These are phyloP conservation scores for Begonia loranthoides DNA, from an alignment of 306 rosid genomes.

Conservation along the genomic window DNA sequence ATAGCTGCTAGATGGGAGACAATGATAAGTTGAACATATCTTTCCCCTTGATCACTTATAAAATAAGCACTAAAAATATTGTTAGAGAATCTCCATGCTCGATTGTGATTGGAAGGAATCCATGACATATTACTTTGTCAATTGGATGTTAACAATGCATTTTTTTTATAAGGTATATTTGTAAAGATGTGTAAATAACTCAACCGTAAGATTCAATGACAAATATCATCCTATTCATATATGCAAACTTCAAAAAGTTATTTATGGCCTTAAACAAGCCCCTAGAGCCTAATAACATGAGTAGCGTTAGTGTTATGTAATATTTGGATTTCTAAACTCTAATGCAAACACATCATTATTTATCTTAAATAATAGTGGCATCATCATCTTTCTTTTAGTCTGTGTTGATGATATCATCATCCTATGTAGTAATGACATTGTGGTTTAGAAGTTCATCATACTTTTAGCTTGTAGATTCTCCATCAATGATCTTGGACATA, in stretches of 20 bases:
- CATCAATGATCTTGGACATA: not conserved
- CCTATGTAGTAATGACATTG: not conserved
- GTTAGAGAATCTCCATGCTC: too few species aligned
- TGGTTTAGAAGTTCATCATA: not conserved
- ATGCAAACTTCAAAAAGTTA: not conserved
- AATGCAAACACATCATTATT: not conserved
- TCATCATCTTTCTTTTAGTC: not conserved
- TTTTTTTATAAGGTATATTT: not conserved
- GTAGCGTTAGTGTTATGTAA: not conserved
- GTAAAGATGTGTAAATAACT: not conserved
- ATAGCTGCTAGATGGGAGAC: too few species aligned
- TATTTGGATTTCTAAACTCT: not conserved
- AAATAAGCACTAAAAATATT: too few species aligned
- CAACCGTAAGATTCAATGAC: not conserved
- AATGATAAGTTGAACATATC: too few species aligned
- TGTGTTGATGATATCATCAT: slow-evolving; percentile 5
- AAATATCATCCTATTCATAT: not conserved
- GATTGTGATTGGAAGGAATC: too few species aligned
- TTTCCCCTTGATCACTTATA: too few species aligned
- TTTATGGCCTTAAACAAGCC: not conserved
- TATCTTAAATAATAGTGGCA: not conserved
- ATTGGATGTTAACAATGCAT: too few species aligned
- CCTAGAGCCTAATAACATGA: not conserved
- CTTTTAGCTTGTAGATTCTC: not conserved
- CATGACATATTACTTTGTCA: too few species aligned